phyloP scores from a whole-genome alignment of 345 rosid genomes.

The Hibiscus trionum region DNA sequence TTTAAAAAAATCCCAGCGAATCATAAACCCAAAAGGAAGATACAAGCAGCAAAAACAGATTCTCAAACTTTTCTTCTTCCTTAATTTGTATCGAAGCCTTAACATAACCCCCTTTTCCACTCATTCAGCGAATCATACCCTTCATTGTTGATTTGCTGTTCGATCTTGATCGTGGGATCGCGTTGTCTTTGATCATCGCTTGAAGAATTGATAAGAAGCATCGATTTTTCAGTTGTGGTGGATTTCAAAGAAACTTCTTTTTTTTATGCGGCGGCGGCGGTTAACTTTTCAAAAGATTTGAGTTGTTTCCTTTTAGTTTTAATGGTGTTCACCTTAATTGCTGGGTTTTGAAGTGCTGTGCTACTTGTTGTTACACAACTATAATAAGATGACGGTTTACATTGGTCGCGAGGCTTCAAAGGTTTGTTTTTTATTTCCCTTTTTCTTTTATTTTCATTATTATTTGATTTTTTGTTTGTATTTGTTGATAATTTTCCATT shows the following conservation, averaged over 20 bases:
- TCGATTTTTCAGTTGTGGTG: conserved; percentile 14
- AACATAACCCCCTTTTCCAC: conserved; percentile 2
- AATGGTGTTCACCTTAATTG: conserved; percentile 42
- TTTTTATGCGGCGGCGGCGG: not conserved
- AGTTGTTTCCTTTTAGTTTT: conserved; percentile 4
- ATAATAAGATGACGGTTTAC: conserved; percentile 66
- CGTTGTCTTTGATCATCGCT: conserved; percentile 2
- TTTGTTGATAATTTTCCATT: not conserved
- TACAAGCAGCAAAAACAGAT: not conserved
- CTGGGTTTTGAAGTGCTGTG: conserved; percentile 48
- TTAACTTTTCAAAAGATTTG: not conserved
- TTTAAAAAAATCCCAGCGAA: not conserved
- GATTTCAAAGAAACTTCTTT: conserved; percentile 1
- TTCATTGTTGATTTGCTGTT: not conserved
- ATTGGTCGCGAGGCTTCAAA: conserved; percentile 96
- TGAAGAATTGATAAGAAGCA: conserved; percentile 13
- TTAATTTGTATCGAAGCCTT: not conserved
- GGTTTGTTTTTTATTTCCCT: conserved; percentile 12
- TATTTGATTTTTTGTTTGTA: not conserved
- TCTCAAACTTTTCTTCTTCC: not conserved
- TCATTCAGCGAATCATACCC: not conserved
- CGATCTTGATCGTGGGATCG: conserved; percentile 16
- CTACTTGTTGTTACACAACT: conserved; percentile 40
- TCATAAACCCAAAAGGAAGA: not conserved
- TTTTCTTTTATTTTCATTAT: conserved; percentile 12